Evolutionary conservation across 768 basidiomycete species (phyloP), one percentile per base, ranked within the genome.

Genomic region (Lactarius hengduanensis): DNA sequence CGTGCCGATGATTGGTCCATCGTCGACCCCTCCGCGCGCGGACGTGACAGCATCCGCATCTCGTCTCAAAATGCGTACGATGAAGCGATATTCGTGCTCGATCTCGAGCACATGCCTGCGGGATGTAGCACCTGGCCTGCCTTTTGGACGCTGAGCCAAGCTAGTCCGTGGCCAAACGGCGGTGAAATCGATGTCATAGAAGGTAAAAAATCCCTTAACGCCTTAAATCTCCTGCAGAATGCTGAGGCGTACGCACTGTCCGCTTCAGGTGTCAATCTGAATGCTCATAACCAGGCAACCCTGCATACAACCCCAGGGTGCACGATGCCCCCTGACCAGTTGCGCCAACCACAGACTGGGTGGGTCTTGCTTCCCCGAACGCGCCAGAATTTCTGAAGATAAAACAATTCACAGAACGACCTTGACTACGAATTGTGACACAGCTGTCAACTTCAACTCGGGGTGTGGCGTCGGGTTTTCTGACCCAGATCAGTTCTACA

Each of bases 41-140:
- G 87, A 20, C 79, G 86, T 59, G 78, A 84, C 70, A 86, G 85
- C 68, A 71, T 86, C 58, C 80, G 86, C 40, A 86, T 88, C 61
- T 72, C 69, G 15, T 86, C 86, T 15, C 72, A 78, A 32, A 66
- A 67, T 2, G 77, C 80, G 2, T 86, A 82, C 69, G 73, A 69
- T 30, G 83, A 86, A 15, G 77, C 80, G 9, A 66, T 87, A 26
- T 69, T 82, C 18, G 76, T 88, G 11, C 76, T 87, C 53, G 84
- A 87, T 66, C 61, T 87, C 32, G 57, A 72, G 41, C 87, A 88
- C 72, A 88, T 88, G 84, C 87, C 87, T 1, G 73, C 77, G 63
- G 86, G 86, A 34, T 85, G 84, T 60, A 76, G 72, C 30, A 85
- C 84, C 20, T 88, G 87, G 87, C 86, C 86, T 2, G 86, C 86